A percentile compares a stretch with the other conserved stretches of the same genome.
Evolutionary conservation across 306 rosid genomes (phyloP).

Genomic region (Fragaria ananassa): DNA sequence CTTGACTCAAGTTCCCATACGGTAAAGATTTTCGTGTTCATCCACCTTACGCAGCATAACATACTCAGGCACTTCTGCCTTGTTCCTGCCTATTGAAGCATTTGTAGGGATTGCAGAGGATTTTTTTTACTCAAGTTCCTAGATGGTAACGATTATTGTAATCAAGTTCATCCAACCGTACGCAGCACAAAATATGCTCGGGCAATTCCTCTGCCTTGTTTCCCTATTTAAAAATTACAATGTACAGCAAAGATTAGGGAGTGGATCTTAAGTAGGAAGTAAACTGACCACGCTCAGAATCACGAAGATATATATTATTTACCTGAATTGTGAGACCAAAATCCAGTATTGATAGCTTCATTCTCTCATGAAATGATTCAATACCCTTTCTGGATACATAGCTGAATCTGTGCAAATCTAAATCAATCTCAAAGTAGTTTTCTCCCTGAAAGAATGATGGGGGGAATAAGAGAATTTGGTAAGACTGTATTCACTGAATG

Average conservation of each 20-base stretch:
- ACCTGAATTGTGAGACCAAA: slow-evolving; percentile 96
- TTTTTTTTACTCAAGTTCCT: slow-evolving; percentile 34
- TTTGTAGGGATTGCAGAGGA: background rate
- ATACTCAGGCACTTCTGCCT: slow-evolving; percentile 68
- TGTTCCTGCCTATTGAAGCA: no score
- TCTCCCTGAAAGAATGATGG: slow-evolving; percentile 63
- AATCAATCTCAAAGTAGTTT: slow-evolving; percentile 89
- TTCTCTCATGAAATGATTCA: slow-evolving; percentile 73
- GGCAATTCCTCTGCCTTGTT: slow-evolving; percentile 88
- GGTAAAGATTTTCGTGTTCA: slow-evolving; percentile 51
- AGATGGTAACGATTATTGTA: slow-evolving; percentile 45
- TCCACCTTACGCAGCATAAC: slow-evolving; percentile 72
- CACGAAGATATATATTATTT: slow-evolving; percentile 14
- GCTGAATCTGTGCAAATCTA: slow-evolving; percentile 93
- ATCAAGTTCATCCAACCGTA: slow-evolving; percentile 69
- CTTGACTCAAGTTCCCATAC: slow-evolving; percentile 34
- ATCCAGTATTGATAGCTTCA: slow-evolving; percentile 68
- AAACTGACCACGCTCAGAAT: background rate
- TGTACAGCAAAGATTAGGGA: slow-evolving; percentile 15
- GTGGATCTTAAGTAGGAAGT: slow-evolving; percentile 16
- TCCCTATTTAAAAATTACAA: slow-evolving; percentile 45
- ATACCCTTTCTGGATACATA: slow-evolving; percentile 89
- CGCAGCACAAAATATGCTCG: slow-evolving; percentile 69
- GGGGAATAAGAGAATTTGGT: background rate
- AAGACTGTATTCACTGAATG: background rate